Percentiles rank a stretch among this genome's conserved stretches.
These are phyloP conservation scores for Penicillium verhagenii DNA, from an alignment of 495 filamentous ascomycete species.

Conservation along the genomic window DNA sequence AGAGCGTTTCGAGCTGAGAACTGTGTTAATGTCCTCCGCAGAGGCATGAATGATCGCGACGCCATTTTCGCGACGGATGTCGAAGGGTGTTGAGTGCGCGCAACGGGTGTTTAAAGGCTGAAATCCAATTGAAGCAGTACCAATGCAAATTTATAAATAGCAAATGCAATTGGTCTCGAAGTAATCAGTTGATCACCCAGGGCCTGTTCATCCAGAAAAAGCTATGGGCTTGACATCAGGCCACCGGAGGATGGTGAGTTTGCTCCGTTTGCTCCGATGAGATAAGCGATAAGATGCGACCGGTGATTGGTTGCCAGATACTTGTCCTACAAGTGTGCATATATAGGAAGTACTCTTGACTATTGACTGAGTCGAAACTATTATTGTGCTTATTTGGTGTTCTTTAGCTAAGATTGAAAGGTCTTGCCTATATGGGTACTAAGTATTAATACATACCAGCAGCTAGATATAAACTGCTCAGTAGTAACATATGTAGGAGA, in stretches of 20 bases:
- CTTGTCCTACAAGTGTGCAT: too few species aligned
- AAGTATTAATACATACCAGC: too few species aligned
- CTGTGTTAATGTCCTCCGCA: slow-evolving; percentile 37
- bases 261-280: slow-evolving; percentile 31
- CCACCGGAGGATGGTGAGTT: slow-evolving; percentile 18
- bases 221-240: slow-evolving; percentile 6
- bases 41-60: slow-evolving; percentile 38
- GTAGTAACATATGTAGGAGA: too few species aligned
- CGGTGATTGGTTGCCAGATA: background rate
- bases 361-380: too few species aligned
- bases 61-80: slow-evolving; percentile 32
- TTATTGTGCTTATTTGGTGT: too few species aligned
- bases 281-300: slow-evolving; percentile 22
- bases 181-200: background rate
- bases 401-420: too few species aligned
- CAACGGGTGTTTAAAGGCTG: background rate
- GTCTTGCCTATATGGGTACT: too few species aligned
- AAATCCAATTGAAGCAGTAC: background rate
- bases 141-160: background rate
- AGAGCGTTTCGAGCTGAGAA: slow-evolving; percentile 25
- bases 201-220: background rate
- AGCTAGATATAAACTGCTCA: too few species aligned
- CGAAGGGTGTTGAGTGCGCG: background rate
- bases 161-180: background rate
- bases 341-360: too few species aligned